Evolutionary conservation across 208 protist genomes (phyloP).

Genomic region (Leishmania tarentolae): DNA sequence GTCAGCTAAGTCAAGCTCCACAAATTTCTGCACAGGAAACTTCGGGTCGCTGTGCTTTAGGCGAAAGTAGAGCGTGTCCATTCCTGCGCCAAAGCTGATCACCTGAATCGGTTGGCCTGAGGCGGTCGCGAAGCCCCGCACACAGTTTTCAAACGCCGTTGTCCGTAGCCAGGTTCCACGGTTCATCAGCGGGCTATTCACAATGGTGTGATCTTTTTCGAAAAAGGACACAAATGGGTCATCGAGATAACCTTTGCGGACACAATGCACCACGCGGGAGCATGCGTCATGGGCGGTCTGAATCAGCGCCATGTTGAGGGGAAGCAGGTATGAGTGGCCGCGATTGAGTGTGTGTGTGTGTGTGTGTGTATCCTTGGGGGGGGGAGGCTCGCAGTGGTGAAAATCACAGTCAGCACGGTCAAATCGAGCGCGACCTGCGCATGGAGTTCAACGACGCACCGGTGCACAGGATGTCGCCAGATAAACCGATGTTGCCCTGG

Average conservation of each 20-base stretch:
- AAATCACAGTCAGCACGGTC: not conserved
- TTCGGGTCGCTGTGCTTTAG: conserved; percentile 59
- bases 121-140: conserved; percentile 55
- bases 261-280: conserved; percentile 89
- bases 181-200: conserved; percentile 93
- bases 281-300: conserved; percentile 88
- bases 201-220: conserved; percentile 77
- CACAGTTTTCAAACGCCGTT: conserved; percentile 77
- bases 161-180: conserved; percentile 90
- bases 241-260: conserved; percentile 81
- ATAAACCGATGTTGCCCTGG: not conserved
- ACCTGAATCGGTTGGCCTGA: conserved; percentile 71
- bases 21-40: conserved; percentile 59
- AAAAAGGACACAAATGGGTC: conserved; percentile 87
- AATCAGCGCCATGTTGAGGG: conserved; percentile 73
- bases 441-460: not conserved
- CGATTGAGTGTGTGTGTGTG: not conserved
- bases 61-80: conserved; percentile 92
- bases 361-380: too few species aligned
- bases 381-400: not conserved
- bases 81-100: conserved; percentile 86
- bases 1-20: conserved; percentile 87
- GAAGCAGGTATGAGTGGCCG: not conserved
- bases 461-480: not conserved
- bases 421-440: not conserved